These are phyloP conservation scores for Trypanosoma cruzi DNA, from an alignment of 208 protist genomes.

Conservation along the genomic window DNA sequence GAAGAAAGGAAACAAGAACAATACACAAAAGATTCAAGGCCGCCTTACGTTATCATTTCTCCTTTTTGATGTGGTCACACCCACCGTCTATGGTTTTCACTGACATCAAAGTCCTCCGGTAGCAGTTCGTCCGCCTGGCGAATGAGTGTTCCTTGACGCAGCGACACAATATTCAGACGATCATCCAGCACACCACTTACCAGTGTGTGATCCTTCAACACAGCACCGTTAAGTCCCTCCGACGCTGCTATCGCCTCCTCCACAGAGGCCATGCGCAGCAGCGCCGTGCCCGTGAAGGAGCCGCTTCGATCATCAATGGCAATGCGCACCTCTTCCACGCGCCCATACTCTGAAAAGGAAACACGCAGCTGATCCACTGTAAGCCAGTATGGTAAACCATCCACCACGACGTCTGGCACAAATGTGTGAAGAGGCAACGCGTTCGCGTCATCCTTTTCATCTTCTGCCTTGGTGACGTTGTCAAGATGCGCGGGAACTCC, in stretches of 20 bases:
- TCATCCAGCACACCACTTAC: constrained; percentile 71
- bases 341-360: constrained; percentile 70
- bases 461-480: background rate
- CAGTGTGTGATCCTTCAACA: constrained; percentile 45
- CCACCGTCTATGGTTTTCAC: constrained; percentile 73
- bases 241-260: constrained; percentile 65
- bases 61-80: constrained; percentile 31
- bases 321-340: constrained; percentile 50
- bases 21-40: constrained; percentile 15
- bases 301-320: constrained; percentile 76
- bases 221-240: constrained; percentile 54
- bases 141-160: constrained; percentile 56
- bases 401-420: constrained; percentile 80
- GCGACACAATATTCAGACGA: constrained; percentile 65
- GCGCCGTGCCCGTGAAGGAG: constrained; percentile 73
- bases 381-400: constrained; percentile 83
- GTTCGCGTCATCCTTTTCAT: background rate
- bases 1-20: no score
- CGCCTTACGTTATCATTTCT: background rate
- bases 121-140: constrained; percentile 23
- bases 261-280: constrained; percentile 75
- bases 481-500: background rate
- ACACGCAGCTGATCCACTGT: constrained; percentile 78
- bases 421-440: constrained; percentile 32
- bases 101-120: constrained; percentile 38